Conservation (phyloP, 352 stramenopile species). For the Elongisporangium undulatum region DNA sequence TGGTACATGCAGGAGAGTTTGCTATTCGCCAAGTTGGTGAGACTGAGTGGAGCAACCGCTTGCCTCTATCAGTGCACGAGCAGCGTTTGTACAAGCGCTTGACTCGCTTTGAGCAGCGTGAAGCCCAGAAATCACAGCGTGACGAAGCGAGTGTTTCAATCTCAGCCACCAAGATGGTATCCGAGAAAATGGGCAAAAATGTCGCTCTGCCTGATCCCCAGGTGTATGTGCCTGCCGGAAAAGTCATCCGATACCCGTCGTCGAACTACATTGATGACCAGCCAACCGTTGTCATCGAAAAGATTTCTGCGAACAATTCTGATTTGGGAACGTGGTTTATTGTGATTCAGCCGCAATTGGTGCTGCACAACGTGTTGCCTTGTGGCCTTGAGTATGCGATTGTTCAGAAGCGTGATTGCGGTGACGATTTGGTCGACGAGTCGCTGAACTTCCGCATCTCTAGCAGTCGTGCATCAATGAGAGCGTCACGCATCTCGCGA, state of each 20-base stretch:
- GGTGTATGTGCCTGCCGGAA: conserved; percentile 40
- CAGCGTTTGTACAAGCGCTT: conserved; percentile 74
- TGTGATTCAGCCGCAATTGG: conserved; percentile 76
- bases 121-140: conserved; percentile 56
- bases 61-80: conserved; percentile 64
- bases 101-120: conserved; percentile 63
- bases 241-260: conserved; percentile 67
- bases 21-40: conserved; percentile 83
- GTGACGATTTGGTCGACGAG: conserved; percentile 42
- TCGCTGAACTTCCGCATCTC: conserved; percentile 52
- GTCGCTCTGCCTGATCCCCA: conserved; percentile 41
- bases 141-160: conserved; percentile 35
- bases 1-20: conserved; percentile 67
- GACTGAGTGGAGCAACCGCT: conserved; percentile 78
- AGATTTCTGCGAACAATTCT: conserved; percentile 55
- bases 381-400: conserved; percentile 82
- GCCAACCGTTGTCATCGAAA: conserved; percentile 73
- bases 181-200: conserved; percentile 67
- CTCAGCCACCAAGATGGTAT: conserved; percentile 48
- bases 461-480: conserved; percentile 27
- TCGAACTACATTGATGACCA: conserved; percentile 77
- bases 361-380: conserved; percentile 79
- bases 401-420: conserved; percentile 75
- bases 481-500: conserved; percentile 39
- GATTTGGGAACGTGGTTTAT: conserved; percentile 65